Base-by-base conservation (phyloP, 176 grass and related monocot genomes). In the Typha latifolia region DNA sequence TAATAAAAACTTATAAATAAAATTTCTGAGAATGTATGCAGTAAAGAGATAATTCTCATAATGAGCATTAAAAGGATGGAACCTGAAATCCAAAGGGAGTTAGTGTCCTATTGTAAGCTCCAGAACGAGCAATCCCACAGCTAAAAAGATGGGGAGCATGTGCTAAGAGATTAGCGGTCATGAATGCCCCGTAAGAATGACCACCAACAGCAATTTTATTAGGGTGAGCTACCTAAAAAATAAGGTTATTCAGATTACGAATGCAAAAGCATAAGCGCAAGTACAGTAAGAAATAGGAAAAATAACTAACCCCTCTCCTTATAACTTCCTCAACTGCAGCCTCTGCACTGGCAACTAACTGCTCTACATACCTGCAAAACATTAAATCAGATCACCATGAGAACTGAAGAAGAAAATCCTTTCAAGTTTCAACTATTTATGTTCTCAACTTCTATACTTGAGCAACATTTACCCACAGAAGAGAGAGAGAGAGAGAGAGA, bases 61-160 rank as follows among this genome's bases (percentile, higher is more conserved):
- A 74, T 27, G 11, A 61, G 11, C 21, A 14, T 73, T 13, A 18
- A 26, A 59, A 24, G 20, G 12, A 15, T 56, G 12, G 69, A 43
- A 90, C 94, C 94, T 99, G 94, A 90, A 99, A 99, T 14, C 94
- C 94, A 81, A 99, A 99, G 68, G 94, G 94, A 85, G 94, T 99
- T 61, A 99, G 72, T 43, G 94, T 99, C 73, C 89, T 84, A 75
- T 99, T 99, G 86, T 99, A 99, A 77, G 94, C 94, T 78, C 94
- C 94, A 77, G 94, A 99, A 49, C 89, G 94, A 93, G 94, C 89
- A 66, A 93, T 75, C 3, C 94, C 94, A 0, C 89, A 99, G 77
- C 81, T 87, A 63, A 99, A 99, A 73, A 99, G 83, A 80, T 93
- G 94, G n/a, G 94, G 73, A 82, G 94, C 94, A 49, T 99, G 94